These are phyloP conservation scores for Phallus indusiatus DNA, from an alignment of 768 basidiomycete species.

Conservation along the genomic window DNA sequence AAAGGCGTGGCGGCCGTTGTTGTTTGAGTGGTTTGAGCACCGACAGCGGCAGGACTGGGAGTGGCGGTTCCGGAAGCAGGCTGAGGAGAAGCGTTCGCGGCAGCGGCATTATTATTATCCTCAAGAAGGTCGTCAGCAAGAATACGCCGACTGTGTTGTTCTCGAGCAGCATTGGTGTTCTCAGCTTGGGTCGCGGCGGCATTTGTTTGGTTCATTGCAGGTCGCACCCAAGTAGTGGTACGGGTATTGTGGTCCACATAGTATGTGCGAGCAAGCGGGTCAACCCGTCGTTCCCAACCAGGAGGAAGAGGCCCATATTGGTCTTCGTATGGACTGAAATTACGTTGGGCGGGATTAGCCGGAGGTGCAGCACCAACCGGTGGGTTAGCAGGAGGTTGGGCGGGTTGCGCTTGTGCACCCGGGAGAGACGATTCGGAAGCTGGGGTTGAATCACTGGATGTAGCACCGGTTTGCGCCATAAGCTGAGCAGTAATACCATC, in stretches of 20 bases:
- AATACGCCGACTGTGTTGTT: constrained; percentile 76
- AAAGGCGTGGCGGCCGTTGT: constrained; percentile 78
- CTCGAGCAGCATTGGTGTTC: constrained; percentile 78
- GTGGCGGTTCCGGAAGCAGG: constrained; percentile 17
- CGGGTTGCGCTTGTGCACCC: constrained; percentile 14
- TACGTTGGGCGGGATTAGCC: constrained; percentile 48
- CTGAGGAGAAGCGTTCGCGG: constrained; percentile 19
- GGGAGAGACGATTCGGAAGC: constrained; percentile 17
- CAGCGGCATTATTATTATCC: constrained; percentile 37
- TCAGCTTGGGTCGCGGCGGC: constrained; percentile 64
- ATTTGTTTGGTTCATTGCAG: constrained; percentile 64
- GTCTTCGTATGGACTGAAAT: constrained; percentile 93
- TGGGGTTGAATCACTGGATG: constrained; percentile 15
- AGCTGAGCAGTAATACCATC: constrained; percentile 33
- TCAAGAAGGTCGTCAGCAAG: constrained; percentile 83
- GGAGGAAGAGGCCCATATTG: constrained; percentile 84
- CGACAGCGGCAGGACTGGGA: constrained; percentile 21
- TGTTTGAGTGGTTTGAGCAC: constrained; percentile 29
- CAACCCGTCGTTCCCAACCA: constrained; percentile 96
- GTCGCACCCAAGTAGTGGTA: constrained; percentile 95
- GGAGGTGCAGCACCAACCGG: constrained; percentile 36
- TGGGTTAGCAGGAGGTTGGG: constrained; percentile 19
- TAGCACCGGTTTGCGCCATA: constrained; percentile 29
- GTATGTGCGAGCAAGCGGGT: constrained; percentile 92
- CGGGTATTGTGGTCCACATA: constrained; percentile 99